phyloP scores from a whole-genome alignment of 345 rosid genomes.

The Litchi chinensis region DNA sequence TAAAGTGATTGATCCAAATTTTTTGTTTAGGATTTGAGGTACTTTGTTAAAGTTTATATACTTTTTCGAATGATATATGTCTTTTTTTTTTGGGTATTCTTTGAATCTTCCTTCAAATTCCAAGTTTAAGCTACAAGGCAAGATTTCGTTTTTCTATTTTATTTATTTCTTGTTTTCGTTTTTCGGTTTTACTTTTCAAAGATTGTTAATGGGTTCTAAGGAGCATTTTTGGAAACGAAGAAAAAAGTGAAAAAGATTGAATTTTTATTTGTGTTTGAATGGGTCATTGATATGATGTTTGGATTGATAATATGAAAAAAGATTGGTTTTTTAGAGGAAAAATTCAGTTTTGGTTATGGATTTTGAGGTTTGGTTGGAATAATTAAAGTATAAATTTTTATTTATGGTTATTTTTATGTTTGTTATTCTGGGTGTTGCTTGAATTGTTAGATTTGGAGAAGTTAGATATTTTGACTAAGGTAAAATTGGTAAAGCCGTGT shows the following conservation, averaged over 20 bases:
- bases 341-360: neutral
- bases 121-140: constrained; percentile 33
- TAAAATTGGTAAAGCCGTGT: constrained; percentile 22
- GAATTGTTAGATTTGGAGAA: constrained; percentile 6
- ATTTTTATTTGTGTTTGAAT: constrained; percentile 7
- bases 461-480: neutral
- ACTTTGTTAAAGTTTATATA: constrained; percentile 10
- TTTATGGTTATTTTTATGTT: neutral
- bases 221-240: constrained; percentile 11
- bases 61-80: neutral
- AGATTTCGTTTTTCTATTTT: neutral
- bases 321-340: neutral
- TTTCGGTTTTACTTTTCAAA: neutral
- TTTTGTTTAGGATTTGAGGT: constrained; percentile 22
- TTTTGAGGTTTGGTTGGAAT: neutral
- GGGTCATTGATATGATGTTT: neutral
- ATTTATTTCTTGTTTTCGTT: neutral
- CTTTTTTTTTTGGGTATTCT: constrained; percentile 11
- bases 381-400: neutral
- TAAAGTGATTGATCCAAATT: constrained; percentile 1
- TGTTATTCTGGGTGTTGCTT: neutral
- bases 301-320: neutral
- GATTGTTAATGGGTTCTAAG: neutral
- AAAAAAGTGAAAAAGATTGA: neutral
- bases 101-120: constrained; percentile 41